Evolutionary conservation across 78 protist species (phyloP).

Genomic region (Acrasis kona): DNA sequence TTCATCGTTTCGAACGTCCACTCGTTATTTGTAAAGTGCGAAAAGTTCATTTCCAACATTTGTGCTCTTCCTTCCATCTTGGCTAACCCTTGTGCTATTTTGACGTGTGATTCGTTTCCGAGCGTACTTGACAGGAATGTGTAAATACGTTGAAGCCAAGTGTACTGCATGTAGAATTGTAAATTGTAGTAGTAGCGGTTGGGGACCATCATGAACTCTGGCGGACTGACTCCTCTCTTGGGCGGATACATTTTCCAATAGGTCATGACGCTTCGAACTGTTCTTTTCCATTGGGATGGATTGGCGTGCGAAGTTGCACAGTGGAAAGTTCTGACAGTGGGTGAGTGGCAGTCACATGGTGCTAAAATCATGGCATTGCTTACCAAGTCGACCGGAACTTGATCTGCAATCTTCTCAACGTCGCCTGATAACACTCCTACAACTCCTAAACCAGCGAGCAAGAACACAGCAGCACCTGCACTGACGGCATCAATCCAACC

Average conservation of each 20-base stretch:
- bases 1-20: neutral
- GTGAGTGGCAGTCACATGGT: neutral
- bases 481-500: slow-evolving; percentile 70
- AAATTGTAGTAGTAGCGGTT: neutral
- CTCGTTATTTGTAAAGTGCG: neutral
- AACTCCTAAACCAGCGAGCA: slow-evolving; percentile 61
- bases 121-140: neutral
- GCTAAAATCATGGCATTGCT: slow-evolving; percentile 36
- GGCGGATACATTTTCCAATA: neutral
- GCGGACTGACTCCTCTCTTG: neutral
- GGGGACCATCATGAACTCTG: neutral
- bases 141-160: neutral
- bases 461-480: slow-evolving; percentile 59
- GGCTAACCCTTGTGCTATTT: neutral
- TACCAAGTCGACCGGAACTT: slow-evolving; percentile 72
- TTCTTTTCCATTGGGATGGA: neutral
- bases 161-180: no score
- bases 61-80: neutral
- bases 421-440: slow-evolving; percentile 34
- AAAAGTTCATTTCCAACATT: neutral
- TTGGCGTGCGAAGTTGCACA: neutral
- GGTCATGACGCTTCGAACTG: neutral
- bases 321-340: neutral
- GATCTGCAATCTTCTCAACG: slow-evolving; percentile 26
- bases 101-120: neutral